Conservation (phyloP, 768 basidiomycete genomes). For the Boletellus ananas region DNA sequence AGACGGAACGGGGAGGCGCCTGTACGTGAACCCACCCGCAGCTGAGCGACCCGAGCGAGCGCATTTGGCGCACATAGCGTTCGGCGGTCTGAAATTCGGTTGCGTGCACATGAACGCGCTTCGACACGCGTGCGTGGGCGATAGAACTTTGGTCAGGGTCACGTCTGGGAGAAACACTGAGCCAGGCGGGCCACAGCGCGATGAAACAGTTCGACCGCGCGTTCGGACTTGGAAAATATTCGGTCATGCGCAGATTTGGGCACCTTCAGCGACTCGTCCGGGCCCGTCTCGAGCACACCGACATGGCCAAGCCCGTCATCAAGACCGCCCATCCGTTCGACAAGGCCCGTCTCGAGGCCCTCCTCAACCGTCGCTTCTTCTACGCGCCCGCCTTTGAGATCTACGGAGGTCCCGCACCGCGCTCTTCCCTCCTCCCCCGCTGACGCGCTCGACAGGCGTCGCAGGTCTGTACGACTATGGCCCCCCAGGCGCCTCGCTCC, state of each 20-base stretch:
- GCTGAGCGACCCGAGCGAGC: too few relatives aligned
- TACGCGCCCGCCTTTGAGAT: constrained; percentile 98
- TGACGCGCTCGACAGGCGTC: constrained; percentile 57
- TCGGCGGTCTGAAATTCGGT: too few relatives aligned
- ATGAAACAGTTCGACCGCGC: too few relatives aligned
- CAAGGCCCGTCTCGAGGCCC: constrained; percentile 76
- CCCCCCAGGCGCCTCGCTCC: constrained; percentile 91
- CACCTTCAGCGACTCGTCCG: neutral
- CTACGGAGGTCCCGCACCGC: constrained; percentile 76
- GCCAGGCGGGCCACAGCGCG: too few relatives aligned
- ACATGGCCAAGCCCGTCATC: constrained; percentile 47
- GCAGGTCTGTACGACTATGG: constrained; percentile 98
- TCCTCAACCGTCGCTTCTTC: constrained; percentile 91
- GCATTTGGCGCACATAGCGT: too few relatives aligned
- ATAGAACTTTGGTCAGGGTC: too few relatives aligned
- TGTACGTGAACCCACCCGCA: too few relatives aligned
- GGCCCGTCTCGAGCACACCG: constrained; percentile 18
- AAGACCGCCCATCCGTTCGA: constrained; percentile 86
- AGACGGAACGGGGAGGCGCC: too few relatives aligned
- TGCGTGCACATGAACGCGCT: too few relatives aligned
- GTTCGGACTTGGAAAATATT: too few relatives aligned
- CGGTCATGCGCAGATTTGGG: constrained; percentile 19
- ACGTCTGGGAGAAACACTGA: too few relatives aligned
- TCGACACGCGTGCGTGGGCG: too few relatives aligned
- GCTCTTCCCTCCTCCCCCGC: neutral